Base-by-base conservation (phyloP, 1,284 basidiomycete genomes). In the Ceraceosorus bombacis region DNA sequence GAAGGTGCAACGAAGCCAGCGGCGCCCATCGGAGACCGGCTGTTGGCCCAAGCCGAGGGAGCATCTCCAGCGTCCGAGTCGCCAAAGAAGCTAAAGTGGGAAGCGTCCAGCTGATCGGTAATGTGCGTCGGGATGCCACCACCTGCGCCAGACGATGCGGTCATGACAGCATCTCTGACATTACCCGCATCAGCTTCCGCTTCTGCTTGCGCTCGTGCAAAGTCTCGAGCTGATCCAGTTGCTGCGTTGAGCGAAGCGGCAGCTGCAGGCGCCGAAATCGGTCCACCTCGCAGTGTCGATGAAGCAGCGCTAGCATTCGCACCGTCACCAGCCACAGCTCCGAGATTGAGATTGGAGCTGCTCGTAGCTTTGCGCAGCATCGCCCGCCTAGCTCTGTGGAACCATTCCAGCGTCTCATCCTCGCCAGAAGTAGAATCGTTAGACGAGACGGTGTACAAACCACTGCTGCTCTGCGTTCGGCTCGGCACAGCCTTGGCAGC, bases 161-260 rank as follows among this genome's bases (percentile, higher is more conserved):
- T 56, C 68, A 70, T 70, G 43, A 70, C 57, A 8, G 68, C 65
- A 49, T 70, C 68, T 27, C 68, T 56, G 36, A 70, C 61, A 2
- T 59, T 48, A 6, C 68, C 68, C 6, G 66, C 68, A 41, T 70
- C 68, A 1, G 61, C 68, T 51, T 70, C 68, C 36, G 68, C 68
- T 17, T 67, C 61, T 17, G 61, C 68, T 27, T 52, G 49, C n/a
- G 65, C 66, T 5, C 38, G 54, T 36, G 59, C 64, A 38, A 52
- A 58, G 27, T 55, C 57, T 10, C 43, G 43, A 10, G 9, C 43
- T 10, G 43, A 10, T 10, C 10, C 43, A 10, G 43, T 46, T 15
- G 43, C 10, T 15, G 9, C 43, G 43, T 15, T 10, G 10, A 46
- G 43, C 10, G 10, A 10, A 10, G 9, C 43, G 10, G 43, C 10